Base-by-base conservation (phyloP, 139 green algal species). In the Nannochloris sp. region DNA sequence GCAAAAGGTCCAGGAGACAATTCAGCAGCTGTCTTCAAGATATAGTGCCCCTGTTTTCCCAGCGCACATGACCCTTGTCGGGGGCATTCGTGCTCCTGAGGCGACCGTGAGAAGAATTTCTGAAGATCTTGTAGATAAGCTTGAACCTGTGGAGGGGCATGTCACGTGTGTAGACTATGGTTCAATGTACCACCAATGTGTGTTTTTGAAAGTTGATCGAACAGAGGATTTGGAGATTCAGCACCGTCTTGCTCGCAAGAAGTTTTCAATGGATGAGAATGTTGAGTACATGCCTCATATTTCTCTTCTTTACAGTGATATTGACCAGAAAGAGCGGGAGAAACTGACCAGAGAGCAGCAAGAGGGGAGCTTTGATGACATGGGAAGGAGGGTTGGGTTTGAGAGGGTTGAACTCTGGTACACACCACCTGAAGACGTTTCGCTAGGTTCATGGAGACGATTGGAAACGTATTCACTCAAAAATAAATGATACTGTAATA, bases 231-330 rank as follows among this genome's bases (percentile, higher is more conserved):
- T 14, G 48, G 30, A 6, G 64, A 73, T 62, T 40, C 58, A 40
- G 71, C 57, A 28, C 36, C 14, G 10, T 17, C 17, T 33, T 57
- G 33, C 10, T 28, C 72, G 5, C 25, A 51, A 5, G 45, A 48
- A 16, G 59, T 48, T 11, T 78, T 61, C 20, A 40, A 40, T 40
- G 33, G 62, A 73, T 33, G 26, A 62, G 5, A 28, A 30, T 23
- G 55, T 20, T 23, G 8, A n/a, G 6, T 80, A 80, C 58, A 80
- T 80, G 73, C 73, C 73, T 13, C 73, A 80, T 62, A 37, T 79
- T n/a, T 70, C 56, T 5, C 57, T 80, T n/a, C 57, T 80, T 46
- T 80, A 80, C 20, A 33, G 45, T 17, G 73, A 80, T 31, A 75
- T 80, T 1, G 6, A 17, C 16, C 6, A 53, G n/a, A 46, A 16